Evolutionary conservation across 2,329 filamentous ascomycete species (phyloP).

Genomic region (Sporothrix phasma): DNA sequence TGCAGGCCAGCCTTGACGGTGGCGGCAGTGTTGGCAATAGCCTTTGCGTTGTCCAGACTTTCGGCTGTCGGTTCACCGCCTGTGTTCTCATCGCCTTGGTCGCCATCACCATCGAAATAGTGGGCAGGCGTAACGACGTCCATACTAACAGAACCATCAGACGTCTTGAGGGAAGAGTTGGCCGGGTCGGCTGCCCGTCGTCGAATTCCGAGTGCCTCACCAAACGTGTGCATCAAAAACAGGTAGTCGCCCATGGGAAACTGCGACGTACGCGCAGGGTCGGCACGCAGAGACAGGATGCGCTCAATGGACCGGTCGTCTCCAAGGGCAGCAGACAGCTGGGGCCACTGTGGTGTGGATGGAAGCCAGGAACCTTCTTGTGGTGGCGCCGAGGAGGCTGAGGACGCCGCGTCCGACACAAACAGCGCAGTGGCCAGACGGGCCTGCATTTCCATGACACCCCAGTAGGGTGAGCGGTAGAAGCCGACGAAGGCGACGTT

Average conservation of each 20-base stretch:
- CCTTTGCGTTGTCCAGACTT: constrained; percentile 30
- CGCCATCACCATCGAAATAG: constrained; percentile 29
- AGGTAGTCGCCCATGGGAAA: constrained; percentile 79
- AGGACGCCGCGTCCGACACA: constrained; percentile 2
- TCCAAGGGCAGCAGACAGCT: constrained; percentile 32
- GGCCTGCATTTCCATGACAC: constrained; percentile 79
- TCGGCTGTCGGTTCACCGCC: not conserved
- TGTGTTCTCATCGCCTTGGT: not conserved
- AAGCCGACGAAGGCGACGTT: constrained; percentile 71
- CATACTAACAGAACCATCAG: constrained; percentile 36
- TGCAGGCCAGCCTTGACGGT: constrained; percentile 34
- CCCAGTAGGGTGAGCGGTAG: constrained; percentile 79
- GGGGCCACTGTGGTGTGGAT: constrained; percentile 20
- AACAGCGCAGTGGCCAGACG: constrained; percentile 55
- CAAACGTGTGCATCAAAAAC: constrained; percentile 64
- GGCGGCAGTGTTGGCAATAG: constrained; percentile 30
- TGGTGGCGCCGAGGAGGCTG: not conserved
- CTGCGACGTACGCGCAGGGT: constrained; percentile 45
- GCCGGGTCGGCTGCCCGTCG: constrained; percentile 24
- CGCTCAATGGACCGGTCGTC: constrained; percentile 36
- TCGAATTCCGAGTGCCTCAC: constrained; percentile 45
- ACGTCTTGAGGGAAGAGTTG: constrained; percentile 18
- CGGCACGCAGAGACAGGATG: constrained; percentile 41
- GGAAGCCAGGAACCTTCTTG: constrained; percentile 2
- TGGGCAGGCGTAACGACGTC: constrained; percentile 48